These are phyloP conservation scores for Nicotiana noctiflora DNA, from an alignment of 257 asterid species.

Conservation along the genomic window DNA sequence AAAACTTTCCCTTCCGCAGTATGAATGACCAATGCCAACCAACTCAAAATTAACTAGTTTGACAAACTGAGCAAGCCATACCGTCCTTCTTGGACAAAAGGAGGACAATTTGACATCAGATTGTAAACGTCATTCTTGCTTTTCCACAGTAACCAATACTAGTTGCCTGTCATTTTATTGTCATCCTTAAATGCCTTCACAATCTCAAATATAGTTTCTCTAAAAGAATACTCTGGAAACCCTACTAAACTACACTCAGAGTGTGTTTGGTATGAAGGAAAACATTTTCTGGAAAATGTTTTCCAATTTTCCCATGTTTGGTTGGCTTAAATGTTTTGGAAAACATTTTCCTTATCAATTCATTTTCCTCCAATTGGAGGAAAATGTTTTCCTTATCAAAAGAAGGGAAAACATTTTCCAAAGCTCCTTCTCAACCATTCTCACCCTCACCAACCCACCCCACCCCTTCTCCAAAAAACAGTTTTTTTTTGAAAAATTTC, in stretches of 20 bases:
- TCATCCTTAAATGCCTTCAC: neutral
- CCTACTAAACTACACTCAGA: neutral
- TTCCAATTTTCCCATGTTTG: too few relatives aligned
- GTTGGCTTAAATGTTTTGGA: too few relatives aligned
- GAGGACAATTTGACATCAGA: neutral
- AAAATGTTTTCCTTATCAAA: too few relatives aligned
- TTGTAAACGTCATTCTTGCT: neutral
- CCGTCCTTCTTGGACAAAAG: neutral
- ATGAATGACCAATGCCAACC: neutral
- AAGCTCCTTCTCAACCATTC: too few relatives aligned
- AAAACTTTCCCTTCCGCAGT: neutral
- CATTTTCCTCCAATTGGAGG: too few relatives aligned
- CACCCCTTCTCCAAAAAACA: too few relatives aligned
- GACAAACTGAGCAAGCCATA: neutral
- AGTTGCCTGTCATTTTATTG: neutral
- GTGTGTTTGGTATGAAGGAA: too few relatives aligned
- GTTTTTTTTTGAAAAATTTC: too few relatives aligned
- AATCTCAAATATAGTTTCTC: neutral
- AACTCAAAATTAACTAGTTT: neutral
- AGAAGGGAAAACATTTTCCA: too few relatives aligned
- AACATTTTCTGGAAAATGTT: too few relatives aligned
- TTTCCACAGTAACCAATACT: neutral
- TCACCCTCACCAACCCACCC: too few relatives aligned
- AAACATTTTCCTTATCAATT: too few relatives aligned
- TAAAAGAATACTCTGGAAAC: neutral